Percentiles rank a stretch among this genome's conserved stretches.
Conservation (phyloP, 805 yeast species). For the Metschnikowia anglica region DNA sequence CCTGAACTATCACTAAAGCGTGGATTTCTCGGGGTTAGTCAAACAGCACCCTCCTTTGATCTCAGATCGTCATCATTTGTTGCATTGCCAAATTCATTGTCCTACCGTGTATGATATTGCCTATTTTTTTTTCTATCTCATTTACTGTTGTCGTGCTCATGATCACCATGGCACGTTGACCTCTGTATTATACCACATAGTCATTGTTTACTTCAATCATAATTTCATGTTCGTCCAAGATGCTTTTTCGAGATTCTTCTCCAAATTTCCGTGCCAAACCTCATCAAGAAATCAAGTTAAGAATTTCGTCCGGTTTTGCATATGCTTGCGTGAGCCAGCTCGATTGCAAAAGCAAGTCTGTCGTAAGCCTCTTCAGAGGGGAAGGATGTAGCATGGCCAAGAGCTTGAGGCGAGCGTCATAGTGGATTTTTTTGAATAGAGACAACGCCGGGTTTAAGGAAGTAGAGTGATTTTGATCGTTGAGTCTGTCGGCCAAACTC, state of each 20-base stretch:
- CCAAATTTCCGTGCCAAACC: neutral
- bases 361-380: conserved; percentile 24
- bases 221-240: conserved; percentile 4
- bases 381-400: conserved; percentile 37
- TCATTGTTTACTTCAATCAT: conserved; percentile 13
- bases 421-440: conserved; percentile 37
- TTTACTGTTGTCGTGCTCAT: conserved; percentile 2
- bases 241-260: neutral
- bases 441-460: conserved; percentile 33
- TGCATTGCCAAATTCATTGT: conserved; percentile 8
- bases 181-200: conserved; percentile 11
- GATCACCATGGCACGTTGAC: neutral
- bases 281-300: conserved; percentile 16
- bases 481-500: conserved; percentile 26
- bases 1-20: conserved; percentile 30
- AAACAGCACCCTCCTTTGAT: neutral
- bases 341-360: conserved; percentile 27
- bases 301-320: conserved; percentile 38
- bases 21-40: neutral
- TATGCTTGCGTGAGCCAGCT: conserved; percentile 42
- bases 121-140: neutral
- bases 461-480: conserved; percentile 21
- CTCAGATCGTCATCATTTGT: conserved; percentile 6
- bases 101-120: conserved; percentile 4
- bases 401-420: conserved; percentile 35